phyloP scores from a whole-genome alignment of 257 asterid species.

The Nicotiana otophora region DNA sequence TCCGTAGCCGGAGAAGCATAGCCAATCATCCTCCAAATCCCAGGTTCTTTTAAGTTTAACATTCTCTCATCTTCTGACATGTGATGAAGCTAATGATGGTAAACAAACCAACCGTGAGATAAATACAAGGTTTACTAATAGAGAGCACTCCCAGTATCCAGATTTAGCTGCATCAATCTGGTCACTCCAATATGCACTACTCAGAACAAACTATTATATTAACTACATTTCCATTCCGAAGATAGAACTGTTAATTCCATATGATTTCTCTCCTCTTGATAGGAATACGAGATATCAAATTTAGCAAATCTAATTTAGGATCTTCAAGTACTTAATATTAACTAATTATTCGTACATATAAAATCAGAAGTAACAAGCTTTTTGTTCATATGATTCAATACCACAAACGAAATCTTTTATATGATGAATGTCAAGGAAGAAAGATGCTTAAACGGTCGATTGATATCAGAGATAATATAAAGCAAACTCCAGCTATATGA shows the following conservation, averaged over 20 bases:
- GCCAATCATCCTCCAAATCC: too few relatives aligned
- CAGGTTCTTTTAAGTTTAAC: too few relatives aligned
- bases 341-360: neutral
- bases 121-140: neutral
- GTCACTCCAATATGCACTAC: neutral
- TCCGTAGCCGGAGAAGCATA: too few relatives aligned
- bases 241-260: neutral
- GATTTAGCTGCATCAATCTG: neutral
- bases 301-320: neutral
- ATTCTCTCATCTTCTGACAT: neutral
- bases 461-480: neutral
- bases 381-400: neutral
- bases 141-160: neutral
- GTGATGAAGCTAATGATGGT: neutral
- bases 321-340: neutral
- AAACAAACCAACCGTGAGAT: neutral
- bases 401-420: neutral
- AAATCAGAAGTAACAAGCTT: neutral
- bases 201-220: neutral
- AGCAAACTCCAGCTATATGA: neutral
- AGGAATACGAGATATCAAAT: neutral
- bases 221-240: neutral
- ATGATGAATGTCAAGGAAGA: neutral
- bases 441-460: neutral
- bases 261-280: neutral